Evolutionary conservation across 768 basidiomycete genomes (phyloP).

Genomic region (Panellus pusillus): DNA sequence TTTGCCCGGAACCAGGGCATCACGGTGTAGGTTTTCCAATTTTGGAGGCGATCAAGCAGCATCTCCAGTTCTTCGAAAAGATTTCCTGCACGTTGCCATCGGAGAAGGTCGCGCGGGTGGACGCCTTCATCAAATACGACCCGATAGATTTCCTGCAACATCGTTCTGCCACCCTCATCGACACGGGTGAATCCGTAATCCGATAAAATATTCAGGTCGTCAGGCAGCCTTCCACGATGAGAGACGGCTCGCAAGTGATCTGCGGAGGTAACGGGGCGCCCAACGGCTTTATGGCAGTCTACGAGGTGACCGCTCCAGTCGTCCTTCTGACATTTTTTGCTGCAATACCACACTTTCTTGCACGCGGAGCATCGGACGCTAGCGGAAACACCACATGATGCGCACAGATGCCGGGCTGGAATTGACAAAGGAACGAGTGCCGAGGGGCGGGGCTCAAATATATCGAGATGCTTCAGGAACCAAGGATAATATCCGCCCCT

Average conservation of each 20-base stretch:
- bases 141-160: constrained; percentile 17
- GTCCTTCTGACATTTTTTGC: constrained; percentile 21
- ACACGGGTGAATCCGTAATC: constrained; percentile 30
- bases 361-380: constrained; percentile 15
- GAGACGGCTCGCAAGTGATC: constrained; percentile 25
- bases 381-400: constrained; percentile 8
- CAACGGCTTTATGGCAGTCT: constrained; percentile 15
- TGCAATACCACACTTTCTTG: constrained; percentile 26
- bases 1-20: constrained; percentile 5
- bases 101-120: constrained; percentile 21
- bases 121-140: constrained; percentile 16
- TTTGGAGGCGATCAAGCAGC: constrained; percentile 7
- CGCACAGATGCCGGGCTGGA: constrained; percentile 4
- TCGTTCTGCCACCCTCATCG: constrained; percentile 18
- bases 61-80: constrained; percentile 26
- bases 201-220: constrained; percentile 20
- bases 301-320: constrained; percentile 26
- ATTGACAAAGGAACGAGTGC: background rate
- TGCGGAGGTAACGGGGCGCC: constrained; percentile 21
- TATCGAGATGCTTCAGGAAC: constrained; percentile 28
- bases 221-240: constrained; percentile 20
- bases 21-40: background rate
- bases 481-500: constrained; percentile 29
- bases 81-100: constrained; percentile 23
- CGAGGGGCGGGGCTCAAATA: constrained; percentile 15